Evolutionary conservation across 352 stramenopile genomes (phyloP).

Genomic region (Thraustotheca clavata): DNA sequence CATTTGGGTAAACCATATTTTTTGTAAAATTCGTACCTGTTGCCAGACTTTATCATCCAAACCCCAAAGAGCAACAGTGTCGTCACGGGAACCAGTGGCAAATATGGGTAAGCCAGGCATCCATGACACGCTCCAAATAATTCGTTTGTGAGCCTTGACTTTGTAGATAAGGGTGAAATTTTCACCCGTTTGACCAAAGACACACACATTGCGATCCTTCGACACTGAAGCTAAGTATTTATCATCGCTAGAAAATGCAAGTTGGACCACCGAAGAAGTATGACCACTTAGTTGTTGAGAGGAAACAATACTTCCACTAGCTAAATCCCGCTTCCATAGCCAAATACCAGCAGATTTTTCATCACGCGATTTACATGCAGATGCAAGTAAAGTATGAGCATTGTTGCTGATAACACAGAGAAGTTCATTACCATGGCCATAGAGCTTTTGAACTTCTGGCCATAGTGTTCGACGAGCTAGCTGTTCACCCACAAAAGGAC

Average conservation of each 20-base stretch:
- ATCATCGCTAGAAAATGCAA: conserved; percentile 63
- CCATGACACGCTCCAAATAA: conserved; percentile 77
- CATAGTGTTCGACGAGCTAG: conserved; percentile 59
- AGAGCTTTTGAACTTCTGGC: conserved; percentile 67
- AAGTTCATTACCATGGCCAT: conserved; percentile 74
- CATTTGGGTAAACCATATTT: not conserved
- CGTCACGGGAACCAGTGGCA: conserved; percentile 51
- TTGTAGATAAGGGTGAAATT: conserved; percentile 36
- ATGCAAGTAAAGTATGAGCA: conserved; percentile 43
- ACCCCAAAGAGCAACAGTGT: conserved; percentile 51
- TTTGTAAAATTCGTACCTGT: not conserved
- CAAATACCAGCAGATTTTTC: conserved; percentile 52
- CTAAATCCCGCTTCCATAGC: conserved; percentile 55
- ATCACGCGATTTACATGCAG: conserved; percentile 66
- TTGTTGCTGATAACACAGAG: conserved; percentile 53
- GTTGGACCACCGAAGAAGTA: conserved; percentile 70
- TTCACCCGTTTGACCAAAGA: conserved; percentile 31
- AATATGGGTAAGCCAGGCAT: conserved; percentile 48
- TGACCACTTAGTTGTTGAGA: conserved; percentile 40
- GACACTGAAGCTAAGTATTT: conserved; percentile 55
- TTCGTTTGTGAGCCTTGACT: conserved; percentile 61
- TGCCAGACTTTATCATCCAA: conserved; percentile 23
- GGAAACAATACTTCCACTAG: conserved; percentile 30
- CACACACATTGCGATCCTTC: conserved; percentile 59
- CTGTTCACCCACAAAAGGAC: conserved; percentile 44